Base-by-base conservation (phyloP, 106 monocot genomes). In the Agapanthus africanus region DNA sequence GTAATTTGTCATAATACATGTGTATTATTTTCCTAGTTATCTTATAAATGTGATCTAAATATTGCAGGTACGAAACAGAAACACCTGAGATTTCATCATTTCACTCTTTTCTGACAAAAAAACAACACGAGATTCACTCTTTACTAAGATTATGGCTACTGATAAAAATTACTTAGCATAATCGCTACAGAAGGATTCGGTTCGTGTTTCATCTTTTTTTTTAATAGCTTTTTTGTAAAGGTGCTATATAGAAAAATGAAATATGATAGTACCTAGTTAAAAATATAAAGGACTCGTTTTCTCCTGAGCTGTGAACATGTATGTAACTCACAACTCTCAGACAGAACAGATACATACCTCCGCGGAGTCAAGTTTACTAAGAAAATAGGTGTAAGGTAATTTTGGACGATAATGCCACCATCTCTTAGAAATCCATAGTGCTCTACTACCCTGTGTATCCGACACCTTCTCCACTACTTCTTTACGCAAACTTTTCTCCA, bases 331-430 rank as follows among this genome's bases (percentile, higher is more conserved):
- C 25, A 52, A 5, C 44, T 25, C 23, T 52, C 23, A 8, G 30
- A 57, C 11, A 57, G 27, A 57, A 30, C 56, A 73, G 39, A 67
- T 64, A 49, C 47, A 71, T 76, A 91, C 91, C 92, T 88, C 92
- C 33, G 88, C 88, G 52, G 76, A 81, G 76, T 92, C 85, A 22
- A 92, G 88, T 59, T 92, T 92, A 54, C 83, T 80, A 60, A 92
- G 85, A 60, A 92, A 92, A 79, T 88, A 92, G 11, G 81, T 92
- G 39, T 92, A 92, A 35, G 92, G 92, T 25, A 92, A 63, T 65
- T 85, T 92, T 75, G 92, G 92, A 60, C 88, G 92, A 77, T 92
- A 92, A n/a, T 26, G 72, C 92, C 92, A 92, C 92, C 92, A 92
- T 77, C 92, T 78, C 71, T 92, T 92, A 54, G 92, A 85, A 79